phyloP scores from a whole-genome alignment of 257 asterid species.

The Fraxinus americana region DNA sequence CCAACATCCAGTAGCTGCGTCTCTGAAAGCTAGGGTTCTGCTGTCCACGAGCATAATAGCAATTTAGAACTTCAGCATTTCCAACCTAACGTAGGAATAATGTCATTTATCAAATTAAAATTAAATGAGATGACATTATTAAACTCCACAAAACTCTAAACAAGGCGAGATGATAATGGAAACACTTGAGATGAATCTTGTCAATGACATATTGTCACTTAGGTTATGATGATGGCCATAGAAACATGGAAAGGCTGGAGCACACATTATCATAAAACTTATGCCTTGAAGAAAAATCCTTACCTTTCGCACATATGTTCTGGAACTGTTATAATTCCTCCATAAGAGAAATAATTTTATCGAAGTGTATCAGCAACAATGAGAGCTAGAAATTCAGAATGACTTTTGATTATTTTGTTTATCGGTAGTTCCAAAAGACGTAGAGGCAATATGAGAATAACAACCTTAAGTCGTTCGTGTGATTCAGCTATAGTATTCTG shows the following conservation, averaged over 20 bases:
- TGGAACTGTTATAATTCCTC: neutral
- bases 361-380: neutral
- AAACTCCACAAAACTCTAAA: conserved; percentile 14
- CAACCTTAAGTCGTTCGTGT: conserved; percentile 95
- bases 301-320: neutral
- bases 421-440: neutral
- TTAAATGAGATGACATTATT: conserved; percentile 18
- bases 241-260: neutral
- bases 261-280: neutral
- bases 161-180: conserved; percentile 1
- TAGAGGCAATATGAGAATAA: conserved; percentile 16
- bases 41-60: conserved; percentile 95
- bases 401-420: neutral
- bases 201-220: neutral
- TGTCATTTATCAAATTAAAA: conserved; percentile 30
- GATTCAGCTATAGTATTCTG: conserved; percentile 90
- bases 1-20: conserved; percentile 96
- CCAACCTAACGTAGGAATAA: conserved; percentile 70
- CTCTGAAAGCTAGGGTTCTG: conserved; percentile 79
- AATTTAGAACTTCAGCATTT: conserved; percentile 79
- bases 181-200: neutral
- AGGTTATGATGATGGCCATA: conserved; percentile 5
- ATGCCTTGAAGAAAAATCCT: conserved; percentile 8
- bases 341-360: neutral
- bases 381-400: neutral